Percentiles rank a stretch among this genome's conserved stretches.
phyloP scores from a whole-genome alignment of 2,329 filamentous ascomycete species.

The Aspergillaceae sp. region DNA sequence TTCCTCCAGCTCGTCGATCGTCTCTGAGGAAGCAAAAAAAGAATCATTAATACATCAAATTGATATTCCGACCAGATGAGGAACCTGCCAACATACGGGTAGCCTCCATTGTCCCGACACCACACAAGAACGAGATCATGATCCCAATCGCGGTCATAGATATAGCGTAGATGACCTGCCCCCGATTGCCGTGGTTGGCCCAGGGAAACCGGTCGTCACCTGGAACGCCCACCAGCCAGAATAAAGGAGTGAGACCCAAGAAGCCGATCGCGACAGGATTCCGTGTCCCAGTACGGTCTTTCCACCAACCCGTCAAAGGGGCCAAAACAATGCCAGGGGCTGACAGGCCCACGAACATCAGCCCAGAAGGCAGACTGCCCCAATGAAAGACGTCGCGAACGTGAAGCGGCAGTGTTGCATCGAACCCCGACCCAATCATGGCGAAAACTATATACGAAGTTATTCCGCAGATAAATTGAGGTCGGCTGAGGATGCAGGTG shows the following conservation, averaged over 20 bases:
- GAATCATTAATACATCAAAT: no score
- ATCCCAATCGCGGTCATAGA: no score
- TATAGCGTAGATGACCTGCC: no score
- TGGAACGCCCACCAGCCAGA: constrained; percentile 21
- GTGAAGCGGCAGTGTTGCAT: constrained; percentile 49
- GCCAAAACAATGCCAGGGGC: constrained; percentile 50
- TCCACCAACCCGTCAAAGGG: constrained; percentile 47
- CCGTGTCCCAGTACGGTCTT: constrained; percentile 17
- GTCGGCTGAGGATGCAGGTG: no score
- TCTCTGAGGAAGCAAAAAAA: no score
- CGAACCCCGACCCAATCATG: constrained; percentile 28
- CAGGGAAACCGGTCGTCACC: constrained; percentile 20
- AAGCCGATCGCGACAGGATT: constrained; percentile 19
- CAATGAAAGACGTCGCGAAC: constrained; percentile 46
- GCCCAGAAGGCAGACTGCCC: constrained; percentile 46
- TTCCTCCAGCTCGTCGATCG: no score
- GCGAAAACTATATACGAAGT: no score
- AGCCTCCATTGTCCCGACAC: no score
- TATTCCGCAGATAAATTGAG: no score
- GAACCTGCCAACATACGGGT: no score
- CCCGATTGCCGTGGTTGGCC: background rate
- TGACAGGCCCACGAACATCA: constrained; percentile 52
- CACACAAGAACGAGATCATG: no score
- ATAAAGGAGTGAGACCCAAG: constrained; percentile 11
- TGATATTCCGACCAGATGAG: no score